Evolutionary conservation across 169 alveolate species (phyloP).

Genomic region (Theileria luwenshuni): DNA sequence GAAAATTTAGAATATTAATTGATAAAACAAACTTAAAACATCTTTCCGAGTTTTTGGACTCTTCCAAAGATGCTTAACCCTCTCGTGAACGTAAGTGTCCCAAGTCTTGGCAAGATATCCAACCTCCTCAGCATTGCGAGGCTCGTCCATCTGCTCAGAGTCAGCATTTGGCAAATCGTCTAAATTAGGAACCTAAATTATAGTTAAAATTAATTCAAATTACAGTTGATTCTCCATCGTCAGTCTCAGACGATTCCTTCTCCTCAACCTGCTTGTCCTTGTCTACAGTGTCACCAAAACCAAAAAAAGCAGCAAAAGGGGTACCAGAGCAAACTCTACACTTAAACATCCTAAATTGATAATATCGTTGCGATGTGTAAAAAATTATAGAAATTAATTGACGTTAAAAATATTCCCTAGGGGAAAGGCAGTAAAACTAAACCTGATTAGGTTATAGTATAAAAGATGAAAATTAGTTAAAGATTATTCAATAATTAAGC

Average conservation of each 20-base stretch:
- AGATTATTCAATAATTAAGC: background rate
- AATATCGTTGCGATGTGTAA: slow-evolving; percentile 11
- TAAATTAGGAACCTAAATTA: slow-evolving; percentile 13
- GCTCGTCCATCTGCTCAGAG: slow-evolving; percentile 69
- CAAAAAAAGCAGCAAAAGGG: slow-evolving; percentile 75
- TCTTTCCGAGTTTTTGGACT: slow-evolving; percentile 81
- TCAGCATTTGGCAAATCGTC: slow-evolving; percentile 38
- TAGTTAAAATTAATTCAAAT: background rate
- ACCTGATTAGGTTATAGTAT: too few species aligned
- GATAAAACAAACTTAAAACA: slow-evolving; percentile 74
- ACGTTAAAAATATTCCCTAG: background rate
- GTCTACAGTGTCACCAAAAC: slow-evolving; percentile 50
- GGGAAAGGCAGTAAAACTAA: too few species aligned
- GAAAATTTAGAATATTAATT: background rate
- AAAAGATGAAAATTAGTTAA: background rate
- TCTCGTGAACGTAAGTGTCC: slow-evolving; percentile 90
- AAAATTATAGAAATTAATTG: background rate
- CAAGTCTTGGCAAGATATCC: slow-evolving; percentile 84
- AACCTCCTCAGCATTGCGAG: slow-evolving; percentile 86
- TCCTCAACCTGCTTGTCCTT: slow-evolving; percentile 20
- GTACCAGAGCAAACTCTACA: slow-evolving; percentile 78
- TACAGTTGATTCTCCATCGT: slow-evolving; percentile 32
- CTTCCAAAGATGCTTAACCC: slow-evolving; percentile 89
- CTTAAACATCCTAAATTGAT: slow-evolving; percentile 67
- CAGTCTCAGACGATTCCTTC: slow-evolving; percentile 34